These are phyloP conservation scores for Boletus mariae DNA, from an alignment of 1,284 basidiomycete genomes.

Conservation along the genomic window DNA sequence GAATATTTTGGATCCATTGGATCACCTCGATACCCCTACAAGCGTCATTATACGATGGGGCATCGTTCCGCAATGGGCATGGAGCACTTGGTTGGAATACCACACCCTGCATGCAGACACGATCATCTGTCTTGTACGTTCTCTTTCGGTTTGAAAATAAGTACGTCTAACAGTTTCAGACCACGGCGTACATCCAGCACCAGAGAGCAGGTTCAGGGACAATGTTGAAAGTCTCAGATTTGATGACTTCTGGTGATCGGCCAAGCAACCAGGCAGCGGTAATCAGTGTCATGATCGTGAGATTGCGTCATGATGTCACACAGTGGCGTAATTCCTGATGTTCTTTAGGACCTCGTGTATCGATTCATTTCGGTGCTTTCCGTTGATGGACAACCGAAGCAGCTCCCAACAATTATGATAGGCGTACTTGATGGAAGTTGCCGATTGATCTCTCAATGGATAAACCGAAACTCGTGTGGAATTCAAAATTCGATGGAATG, in stretches of 20 bases:
- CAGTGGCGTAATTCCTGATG: conserved; percentile 7
- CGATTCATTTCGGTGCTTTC: conserved; percentile 22
- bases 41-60: conserved; percentile 53
- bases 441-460: conserved; percentile 23
- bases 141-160: background rate
- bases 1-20: conserved; percentile 23
- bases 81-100: conserved; percentile 58
- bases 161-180: conserved; percentile 36
- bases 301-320: background rate
- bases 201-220: background rate
- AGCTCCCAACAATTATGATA: conserved; percentile 17
- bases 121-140: conserved; percentile 48
- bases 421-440: conserved; percentile 22
- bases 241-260: background rate
- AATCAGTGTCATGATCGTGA: conserved; percentile 25
- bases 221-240: conserved; percentile 4
- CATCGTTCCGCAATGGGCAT: conserved; percentile 54
- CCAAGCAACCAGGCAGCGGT: conserved; percentile 7
- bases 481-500: conserved; percentile 31
- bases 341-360: conserved; percentile 23
- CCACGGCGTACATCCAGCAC: conserved; percentile 48
- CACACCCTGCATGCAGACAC: conserved; percentile 46
- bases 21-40: conserved; percentile 42
- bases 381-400: conserved; percentile 4
- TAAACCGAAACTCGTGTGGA: conserved; percentile 21